These are phyloP conservation scores for Podospora anserina DNA, from an alignment of 495 filamentous ascomycete genomes.

Conservation along the genomic window DNA sequence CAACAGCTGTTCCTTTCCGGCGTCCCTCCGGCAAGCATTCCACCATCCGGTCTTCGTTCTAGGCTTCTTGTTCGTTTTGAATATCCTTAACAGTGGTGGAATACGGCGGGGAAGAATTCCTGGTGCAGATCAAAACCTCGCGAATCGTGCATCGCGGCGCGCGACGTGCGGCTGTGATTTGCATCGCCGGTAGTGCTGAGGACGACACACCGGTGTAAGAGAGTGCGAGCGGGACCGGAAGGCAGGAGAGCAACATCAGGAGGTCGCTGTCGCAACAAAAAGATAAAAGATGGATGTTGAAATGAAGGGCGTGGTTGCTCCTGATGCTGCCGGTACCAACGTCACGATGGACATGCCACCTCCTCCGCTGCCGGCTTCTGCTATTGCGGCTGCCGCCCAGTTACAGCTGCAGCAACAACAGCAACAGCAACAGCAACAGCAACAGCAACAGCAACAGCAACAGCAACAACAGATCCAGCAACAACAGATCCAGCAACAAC, in stretches of 20 bases:
- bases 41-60: neutral
- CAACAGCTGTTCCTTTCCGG: conserved; percentile 17
- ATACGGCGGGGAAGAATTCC: neutral
- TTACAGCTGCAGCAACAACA: neutral
- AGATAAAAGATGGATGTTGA: conserved; percentile 24
- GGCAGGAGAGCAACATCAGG: neutral
- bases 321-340: conserved; percentile 10
- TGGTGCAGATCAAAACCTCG: neutral
- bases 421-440: neutral
- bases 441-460: neutral
- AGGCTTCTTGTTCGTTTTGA: neutral
- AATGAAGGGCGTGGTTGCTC: conserved; percentile 24
- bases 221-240: neutral
- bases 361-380: conserved; percentile 2
- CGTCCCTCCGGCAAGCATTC: conserved; percentile 24
- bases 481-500: too few relatives aligned
- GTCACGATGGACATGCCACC: conserved; percentile 10
- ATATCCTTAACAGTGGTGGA: neutral
- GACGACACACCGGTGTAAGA: neutral
- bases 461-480: neutral
- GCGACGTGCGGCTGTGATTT: neutral
- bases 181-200: neutral
- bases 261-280: neutral
- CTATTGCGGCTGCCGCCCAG: neutral
- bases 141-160: neutral